phyloP scores from a whole-genome alignment of 1,284 basidiomycete genomes.

The Melanopsichium pennsylvanicum region DNA sequence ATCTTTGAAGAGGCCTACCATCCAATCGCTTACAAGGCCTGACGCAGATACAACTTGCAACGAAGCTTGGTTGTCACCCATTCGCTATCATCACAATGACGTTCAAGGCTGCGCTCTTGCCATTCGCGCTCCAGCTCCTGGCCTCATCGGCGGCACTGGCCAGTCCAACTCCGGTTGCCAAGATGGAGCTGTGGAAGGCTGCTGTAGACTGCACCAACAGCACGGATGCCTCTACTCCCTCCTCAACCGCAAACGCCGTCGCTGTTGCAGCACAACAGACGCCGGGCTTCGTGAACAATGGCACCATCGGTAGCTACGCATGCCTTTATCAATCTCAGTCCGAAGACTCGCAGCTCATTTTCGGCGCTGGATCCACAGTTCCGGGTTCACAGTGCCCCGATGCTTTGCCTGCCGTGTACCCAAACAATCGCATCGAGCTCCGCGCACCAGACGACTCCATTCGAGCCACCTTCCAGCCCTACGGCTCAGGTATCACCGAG shows the following conservation, averaged over 20 bases:
- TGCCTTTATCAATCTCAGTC: conserved; percentile 32
- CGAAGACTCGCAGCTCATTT: conserved; percentile 28
- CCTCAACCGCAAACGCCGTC: conserved; percentile 6
- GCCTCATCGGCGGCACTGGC: conserved; percentile 14
- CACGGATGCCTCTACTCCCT: not conserved
- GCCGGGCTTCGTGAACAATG: conserved; percentile 57
- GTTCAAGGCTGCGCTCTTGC: conserved; percentile 16
- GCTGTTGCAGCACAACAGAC: conserved; percentile 28
- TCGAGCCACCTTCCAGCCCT: conserved; percentile 51
- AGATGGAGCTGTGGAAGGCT: conserved; percentile 3
- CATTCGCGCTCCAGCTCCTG: conserved; percentile 37
- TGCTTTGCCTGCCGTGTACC: conserved; percentile 48
- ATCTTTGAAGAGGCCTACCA: too few species aligned
- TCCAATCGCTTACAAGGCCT: too few species aligned
- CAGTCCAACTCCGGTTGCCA: conserved; percentile 12
- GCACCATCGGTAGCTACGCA: conserved; percentile 52
- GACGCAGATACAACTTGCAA: not conserved
- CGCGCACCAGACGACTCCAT: conserved; percentile 56
- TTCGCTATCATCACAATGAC: conserved; percentile 4
- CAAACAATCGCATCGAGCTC: conserved; percentile 53
- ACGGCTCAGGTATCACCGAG: conserved; percentile 56
- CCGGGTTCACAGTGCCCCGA: conserved; percentile 29
- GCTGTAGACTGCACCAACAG: conserved; percentile 7
- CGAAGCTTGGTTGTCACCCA: not conserved
- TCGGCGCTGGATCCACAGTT: conserved; percentile 29